Evolutionary conservation across 805 yeast genomes (phyloP).

Genomic region (Sugiyamaella mastotermitis): DNA sequence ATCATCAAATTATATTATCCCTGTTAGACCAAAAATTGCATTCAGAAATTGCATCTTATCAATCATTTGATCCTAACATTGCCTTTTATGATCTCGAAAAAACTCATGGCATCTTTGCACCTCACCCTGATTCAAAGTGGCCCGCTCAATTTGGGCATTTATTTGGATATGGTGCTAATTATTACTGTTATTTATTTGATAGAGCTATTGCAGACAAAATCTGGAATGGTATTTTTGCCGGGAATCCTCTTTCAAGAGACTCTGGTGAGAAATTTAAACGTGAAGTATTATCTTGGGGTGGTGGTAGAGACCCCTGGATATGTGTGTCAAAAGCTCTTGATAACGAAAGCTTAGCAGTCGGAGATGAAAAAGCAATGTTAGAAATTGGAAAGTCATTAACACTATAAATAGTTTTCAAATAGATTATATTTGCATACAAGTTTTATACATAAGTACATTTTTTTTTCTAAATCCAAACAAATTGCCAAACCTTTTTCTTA

Average conservation of each 20-base stretch:
- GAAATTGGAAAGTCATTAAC: conserved; percentile 11
- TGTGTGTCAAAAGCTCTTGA: conserved; percentile 77
- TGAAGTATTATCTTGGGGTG: conserved; percentile 86
- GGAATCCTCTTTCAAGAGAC: conserved; percentile 61
- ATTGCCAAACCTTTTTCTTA: no score
- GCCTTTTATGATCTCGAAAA: conserved; percentile 64
- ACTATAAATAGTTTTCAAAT: neutral
- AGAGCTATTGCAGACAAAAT: conserved; percentile 85
- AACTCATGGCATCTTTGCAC: conserved; percentile 56
- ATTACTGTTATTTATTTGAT: conserved; percentile 86
- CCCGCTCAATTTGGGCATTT: conserved; percentile 92
- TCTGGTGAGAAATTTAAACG: conserved; percentile 74
- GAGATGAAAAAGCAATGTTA: conserved; percentile 62
- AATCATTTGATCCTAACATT: conserved; percentile 46
- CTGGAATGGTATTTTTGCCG: conserved; percentile 66
- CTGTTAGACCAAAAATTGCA: conserved; percentile 79
- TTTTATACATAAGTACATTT: neutral
- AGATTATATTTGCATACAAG: neutral
- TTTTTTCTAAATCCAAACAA: neutral
- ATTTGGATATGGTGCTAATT: conserved; percentile 89
- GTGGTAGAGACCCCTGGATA: conserved; percentile 82
- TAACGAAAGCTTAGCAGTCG: conserved; percentile 50
- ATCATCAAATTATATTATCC: conserved; percentile 87
- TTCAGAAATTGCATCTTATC: conserved; percentile 27
- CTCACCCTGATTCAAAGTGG: conserved; percentile 63